phyloP scores from a whole-genome alignment of 768 basidiomycete genomes.

The Chlorophyllum brunneum region DNA sequence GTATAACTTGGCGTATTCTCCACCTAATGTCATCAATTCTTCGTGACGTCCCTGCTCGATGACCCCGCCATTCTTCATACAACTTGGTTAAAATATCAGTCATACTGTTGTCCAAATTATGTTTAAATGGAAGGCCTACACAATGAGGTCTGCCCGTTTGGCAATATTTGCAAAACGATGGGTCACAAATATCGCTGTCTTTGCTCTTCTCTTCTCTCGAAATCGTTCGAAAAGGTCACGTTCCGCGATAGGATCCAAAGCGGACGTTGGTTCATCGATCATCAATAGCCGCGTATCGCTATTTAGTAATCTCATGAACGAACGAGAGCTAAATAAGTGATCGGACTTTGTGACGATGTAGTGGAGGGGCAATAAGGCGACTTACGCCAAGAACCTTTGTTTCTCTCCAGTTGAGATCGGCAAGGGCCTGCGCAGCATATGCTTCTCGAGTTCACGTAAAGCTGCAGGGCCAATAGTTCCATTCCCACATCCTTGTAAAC shows the following conservation, averaged over 20 bases:
- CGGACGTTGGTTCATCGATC: slow-evolving; percentile 49
- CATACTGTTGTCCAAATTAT: slow-evolving; percentile 9
- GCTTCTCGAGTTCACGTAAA: slow-evolving; percentile 22
- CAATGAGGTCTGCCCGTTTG: slow-evolving; percentile 41
- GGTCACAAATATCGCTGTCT: slow-evolving; percentile 47
- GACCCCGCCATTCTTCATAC: slow-evolving; percentile 33
- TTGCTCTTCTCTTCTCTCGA: slow-evolving; percentile 22
- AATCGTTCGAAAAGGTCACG: slow-evolving; percentile 37
- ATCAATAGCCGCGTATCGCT: slow-evolving; percentile 38
- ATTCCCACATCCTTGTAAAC: slow-evolving; percentile 24
- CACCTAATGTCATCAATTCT: slow-evolving; percentile 24
- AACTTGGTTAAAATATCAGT: slow-evolving; percentile 20
- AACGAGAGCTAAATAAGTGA: slow-evolving; percentile 32
- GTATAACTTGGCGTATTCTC: slow-evolving; percentile 30
- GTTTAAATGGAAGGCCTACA: slow-evolving; percentile 31
- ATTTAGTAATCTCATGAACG: slow-evolving; percentile 30
- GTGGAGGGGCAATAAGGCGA: too few species aligned
- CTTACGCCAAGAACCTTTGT: slow-evolving; percentile 39
- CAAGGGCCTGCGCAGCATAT: slow-evolving; percentile 19
- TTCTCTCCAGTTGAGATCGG: slow-evolving; percentile 32
- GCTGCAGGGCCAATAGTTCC: slow-evolving; percentile 24
- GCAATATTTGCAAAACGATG: slow-evolving; percentile 42
- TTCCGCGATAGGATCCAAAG: slow-evolving; percentile 48
- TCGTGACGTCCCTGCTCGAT: slow-evolving; percentile 32
- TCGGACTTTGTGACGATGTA: neutral